Conservation (phyloP, 768 basidiomycete genomes). For the Collybiopsis confluens region DNA sequence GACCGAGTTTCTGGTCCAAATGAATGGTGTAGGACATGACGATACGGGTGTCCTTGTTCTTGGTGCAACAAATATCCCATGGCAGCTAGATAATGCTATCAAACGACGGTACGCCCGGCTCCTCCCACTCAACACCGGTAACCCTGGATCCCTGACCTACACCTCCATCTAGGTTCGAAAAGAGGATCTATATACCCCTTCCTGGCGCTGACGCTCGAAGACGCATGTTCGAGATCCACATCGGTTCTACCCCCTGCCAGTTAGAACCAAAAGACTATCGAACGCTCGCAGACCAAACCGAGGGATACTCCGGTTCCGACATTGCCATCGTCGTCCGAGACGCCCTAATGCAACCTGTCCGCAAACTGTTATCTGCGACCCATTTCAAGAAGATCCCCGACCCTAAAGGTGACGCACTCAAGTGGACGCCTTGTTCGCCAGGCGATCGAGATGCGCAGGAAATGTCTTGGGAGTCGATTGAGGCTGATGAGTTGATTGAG, state of each 20-base stretch:
- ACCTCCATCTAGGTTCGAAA: constrained; percentile 93
- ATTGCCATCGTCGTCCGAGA: constrained; percentile 93
- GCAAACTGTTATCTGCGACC: constrained; percentile 92
- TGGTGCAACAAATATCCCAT: constrained; percentile 97
- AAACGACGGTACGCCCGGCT: constrained; percentile 70
- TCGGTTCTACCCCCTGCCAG: constrained; percentile 88
- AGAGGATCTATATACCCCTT: constrained; percentile 96
- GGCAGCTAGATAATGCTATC: constrained; percentile 96
- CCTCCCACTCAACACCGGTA: background rate
- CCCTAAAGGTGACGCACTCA: constrained; percentile 26
- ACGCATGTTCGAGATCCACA: constrained; percentile 96
- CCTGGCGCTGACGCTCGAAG: constrained; percentile 89
- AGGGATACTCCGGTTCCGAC: constrained; percentile 94
- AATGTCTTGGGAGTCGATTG: constrained; percentile 85
- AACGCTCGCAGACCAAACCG: constrained; percentile 77
- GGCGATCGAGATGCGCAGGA: constrained; percentile 83
- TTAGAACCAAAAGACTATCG: constrained; percentile 77
- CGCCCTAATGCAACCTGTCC: constrained; percentile 97
- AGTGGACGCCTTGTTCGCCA: constrained; percentile 96
- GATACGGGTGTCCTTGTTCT: constrained; percentile 94
- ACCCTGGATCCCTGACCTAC: no score
- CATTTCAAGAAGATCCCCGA: constrained; percentile 73
- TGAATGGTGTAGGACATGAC: constrained; percentile 98
- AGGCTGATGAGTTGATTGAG: constrained; percentile 86
- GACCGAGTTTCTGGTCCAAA: constrained; percentile 96